phyloP scores from a whole-genome alignment of 1,139 yeast genomes.

The Yamadazyma membranifaciens region DNA sequence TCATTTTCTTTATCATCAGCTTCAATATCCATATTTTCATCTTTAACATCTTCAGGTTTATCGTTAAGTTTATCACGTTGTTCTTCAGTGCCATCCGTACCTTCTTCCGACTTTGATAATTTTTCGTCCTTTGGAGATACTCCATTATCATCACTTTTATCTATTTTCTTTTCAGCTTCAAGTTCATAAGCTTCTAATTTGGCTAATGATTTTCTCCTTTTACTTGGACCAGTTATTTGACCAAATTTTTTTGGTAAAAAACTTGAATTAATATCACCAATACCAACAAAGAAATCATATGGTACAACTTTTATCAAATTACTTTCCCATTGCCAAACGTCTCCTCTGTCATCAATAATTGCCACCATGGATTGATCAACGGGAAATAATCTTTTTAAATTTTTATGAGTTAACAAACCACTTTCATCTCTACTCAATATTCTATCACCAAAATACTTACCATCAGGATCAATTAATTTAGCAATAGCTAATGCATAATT shows the following conservation, averaged over 20 bases:
- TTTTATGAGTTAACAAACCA: constrained; percentile 88
- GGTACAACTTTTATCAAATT: constrained; percentile 92
- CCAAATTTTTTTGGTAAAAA: constrained; percentile 83
- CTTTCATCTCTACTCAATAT: constrained; percentile 93
- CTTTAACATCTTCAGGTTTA: constrained; percentile 7
- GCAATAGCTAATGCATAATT: constrained; percentile 92
- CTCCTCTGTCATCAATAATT: constrained; percentile 96
- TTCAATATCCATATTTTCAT: constrained; percentile 12
- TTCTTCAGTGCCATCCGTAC: constrained; percentile 11
- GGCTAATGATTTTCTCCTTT: constrained; percentile 57
- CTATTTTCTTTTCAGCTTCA: constrained; percentile 16
- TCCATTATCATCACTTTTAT: constrained; percentile 7
- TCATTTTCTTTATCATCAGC: constrained; percentile 7
- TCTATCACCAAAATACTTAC: constrained; percentile 83
- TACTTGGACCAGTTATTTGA: constrained; percentile 65
- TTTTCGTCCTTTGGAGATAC: neutral
- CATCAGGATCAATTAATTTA: constrained; percentile 86
- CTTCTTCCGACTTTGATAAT: constrained; percentile 11
- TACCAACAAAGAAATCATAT: constrained; percentile 92
- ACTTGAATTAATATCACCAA: constrained; percentile 95
- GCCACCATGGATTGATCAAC: constrained; percentile 97
- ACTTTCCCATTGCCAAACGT: constrained; percentile 98
- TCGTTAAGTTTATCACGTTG: constrained; percentile 9
- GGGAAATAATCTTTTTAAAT: constrained; percentile 84
- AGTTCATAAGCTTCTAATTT: constrained; percentile 38